Evolutionary conservation across 345 rosid genomes (phyloP).

Genomic region (Triadica sebifera): DNA sequence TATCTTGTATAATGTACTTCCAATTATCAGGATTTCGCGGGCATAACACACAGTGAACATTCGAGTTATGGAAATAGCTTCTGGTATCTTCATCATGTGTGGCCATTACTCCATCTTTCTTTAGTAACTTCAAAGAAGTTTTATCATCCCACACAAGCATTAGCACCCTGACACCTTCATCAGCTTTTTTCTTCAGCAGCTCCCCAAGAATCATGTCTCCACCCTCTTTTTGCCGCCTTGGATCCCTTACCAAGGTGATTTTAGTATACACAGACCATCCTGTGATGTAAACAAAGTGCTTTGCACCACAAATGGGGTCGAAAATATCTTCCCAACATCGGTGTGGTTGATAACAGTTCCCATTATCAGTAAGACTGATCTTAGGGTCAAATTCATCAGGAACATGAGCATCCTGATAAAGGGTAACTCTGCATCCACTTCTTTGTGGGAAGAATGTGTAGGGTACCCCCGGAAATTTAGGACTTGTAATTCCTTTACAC

Average conservation of each 20-base stretch:
- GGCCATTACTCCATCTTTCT: constrained; percentile 54
- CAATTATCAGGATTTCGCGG: constrained; percentile 49
- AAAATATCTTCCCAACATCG: constrained; percentile 60
- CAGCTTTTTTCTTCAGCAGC: constrained; percentile 48
- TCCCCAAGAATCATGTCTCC: constrained; percentile 48
- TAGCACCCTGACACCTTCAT: constrained; percentile 47
- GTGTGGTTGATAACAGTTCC: constrained; percentile 32
- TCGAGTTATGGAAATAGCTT: constrained; percentile 37
- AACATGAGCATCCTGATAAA: constrained; percentile 61
- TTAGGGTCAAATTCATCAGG: constrained; percentile 30
- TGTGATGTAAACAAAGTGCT: constrained; percentile 49
- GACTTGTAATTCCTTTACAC: constrained; percentile 44
- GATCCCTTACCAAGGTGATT: constrained; percentile 46
- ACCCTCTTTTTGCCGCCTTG: constrained; percentile 29
- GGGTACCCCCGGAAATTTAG: constrained; percentile 46
- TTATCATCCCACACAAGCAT: constrained; percentile 68
- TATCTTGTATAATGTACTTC: constrained; percentile 37
- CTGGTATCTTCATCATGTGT: constrained; percentile 56
- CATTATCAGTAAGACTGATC: constrained; percentile 28
- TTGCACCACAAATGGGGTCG: constrained; percentile 43
- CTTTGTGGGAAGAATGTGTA: constrained; percentile 45
- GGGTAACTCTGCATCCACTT: constrained; percentile 45
- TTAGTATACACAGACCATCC: constrained; percentile 54
- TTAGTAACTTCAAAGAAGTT: constrained; percentile 47
- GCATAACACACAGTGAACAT: constrained; percentile 51